These are phyloP conservation scores for Albizia julibrissin DNA, from an alignment of 306 rosid genomes.

Conservation along the genomic window DNA sequence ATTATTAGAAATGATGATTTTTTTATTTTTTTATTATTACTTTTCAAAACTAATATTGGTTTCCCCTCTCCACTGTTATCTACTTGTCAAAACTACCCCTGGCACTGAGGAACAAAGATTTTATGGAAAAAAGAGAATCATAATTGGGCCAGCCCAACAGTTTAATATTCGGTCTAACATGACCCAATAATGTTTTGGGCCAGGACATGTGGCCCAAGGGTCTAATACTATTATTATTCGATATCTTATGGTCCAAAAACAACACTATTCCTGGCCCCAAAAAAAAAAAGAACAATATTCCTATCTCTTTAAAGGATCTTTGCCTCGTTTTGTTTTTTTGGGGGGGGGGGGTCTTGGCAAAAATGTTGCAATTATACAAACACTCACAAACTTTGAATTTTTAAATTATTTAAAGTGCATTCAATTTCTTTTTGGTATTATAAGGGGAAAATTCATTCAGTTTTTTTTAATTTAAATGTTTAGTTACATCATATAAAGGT, in stretches of 20 bases:
- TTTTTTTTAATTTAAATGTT: background rate
- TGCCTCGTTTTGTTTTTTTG: no score
- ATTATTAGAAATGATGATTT: background rate
- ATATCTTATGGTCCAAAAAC: background rate
- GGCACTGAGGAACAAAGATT: background rate
- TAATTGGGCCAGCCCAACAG: background rate
- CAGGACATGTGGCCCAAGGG: background rate
- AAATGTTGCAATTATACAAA: no score
- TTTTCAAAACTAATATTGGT: background rate
- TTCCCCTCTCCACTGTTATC: background rate
- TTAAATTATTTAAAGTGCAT: no score
- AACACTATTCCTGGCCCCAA: background rate
- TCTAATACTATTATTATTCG: background rate
- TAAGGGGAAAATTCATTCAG: no score
- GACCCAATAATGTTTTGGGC: background rate
- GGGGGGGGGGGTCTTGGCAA: no score
- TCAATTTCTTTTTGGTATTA: background rate
- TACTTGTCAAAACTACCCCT: background rate
- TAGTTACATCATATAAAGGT: background rate
- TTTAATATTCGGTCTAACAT: background rate
- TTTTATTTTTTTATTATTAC: background rate
- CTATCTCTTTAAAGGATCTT: no score
- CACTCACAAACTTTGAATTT: no score
- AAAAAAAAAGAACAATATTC: no score
- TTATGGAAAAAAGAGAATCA: background rate